These are phyloP conservation scores for Stylosanthes scabra DNA, from an alignment of 331 rosid species.

Conservation along the genomic window DNA sequence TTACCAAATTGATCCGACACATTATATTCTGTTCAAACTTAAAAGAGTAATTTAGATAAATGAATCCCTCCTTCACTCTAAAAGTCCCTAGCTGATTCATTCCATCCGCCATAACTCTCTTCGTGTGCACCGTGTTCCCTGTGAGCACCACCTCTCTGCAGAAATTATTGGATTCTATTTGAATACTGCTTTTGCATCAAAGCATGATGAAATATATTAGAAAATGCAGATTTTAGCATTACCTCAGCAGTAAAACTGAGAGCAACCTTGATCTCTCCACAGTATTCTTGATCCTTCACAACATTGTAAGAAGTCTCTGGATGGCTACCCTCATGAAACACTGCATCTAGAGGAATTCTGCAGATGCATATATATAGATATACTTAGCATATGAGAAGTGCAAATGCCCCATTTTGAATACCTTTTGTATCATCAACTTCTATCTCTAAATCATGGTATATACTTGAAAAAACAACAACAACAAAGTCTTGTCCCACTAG, in stretches of 20 bases:
- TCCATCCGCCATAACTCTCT: constrained; percentile 46
- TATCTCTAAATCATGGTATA: background rate
- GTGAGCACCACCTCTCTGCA: constrained; percentile 28
- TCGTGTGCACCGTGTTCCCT: background rate
- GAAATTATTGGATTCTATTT: background rate
- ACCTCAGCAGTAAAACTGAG: constrained; percentile 70
- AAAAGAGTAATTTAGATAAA: background rate
- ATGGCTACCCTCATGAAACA: constrained; percentile 53
- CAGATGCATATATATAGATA: constrained; percentile 17
- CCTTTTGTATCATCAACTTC: constrained; percentile 16
- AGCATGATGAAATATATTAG: constrained; percentile 12
- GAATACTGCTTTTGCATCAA: constrained; percentile 13
- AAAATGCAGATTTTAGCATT: constrained; percentile 9
- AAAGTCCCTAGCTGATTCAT: constrained; percentile 28
- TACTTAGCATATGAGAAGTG: constrained; percentile 2
- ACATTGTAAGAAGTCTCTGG: constrained; percentile 66
- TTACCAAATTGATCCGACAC: background rate
- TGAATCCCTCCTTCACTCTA: constrained; percentile 23
- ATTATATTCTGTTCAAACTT: background rate
- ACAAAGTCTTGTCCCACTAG: too few relatives aligned
- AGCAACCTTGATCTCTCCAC: constrained; percentile 75
- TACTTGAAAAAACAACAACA: background rate
- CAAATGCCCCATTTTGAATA: background rate
- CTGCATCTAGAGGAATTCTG: constrained; percentile 67
- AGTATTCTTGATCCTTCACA: constrained; percentile 61